These are phyloP conservation scores for Linderniella brevidens DNA, from an alignment of 257 asterid species.

Conservation along the genomic window DNA sequence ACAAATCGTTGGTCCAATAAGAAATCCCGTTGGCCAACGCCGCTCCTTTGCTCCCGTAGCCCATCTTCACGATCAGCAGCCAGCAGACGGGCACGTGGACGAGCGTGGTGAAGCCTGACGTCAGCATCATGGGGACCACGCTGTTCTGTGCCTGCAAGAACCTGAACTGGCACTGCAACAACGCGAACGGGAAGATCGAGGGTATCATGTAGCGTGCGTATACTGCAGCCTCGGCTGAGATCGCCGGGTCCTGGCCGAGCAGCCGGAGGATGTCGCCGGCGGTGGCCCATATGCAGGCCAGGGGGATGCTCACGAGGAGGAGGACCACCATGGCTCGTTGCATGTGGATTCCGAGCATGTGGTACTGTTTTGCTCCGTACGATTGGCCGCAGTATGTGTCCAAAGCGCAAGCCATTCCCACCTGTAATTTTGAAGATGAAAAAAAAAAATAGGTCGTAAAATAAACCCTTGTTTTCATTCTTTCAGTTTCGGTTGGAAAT, in stretches of 20 bases:
- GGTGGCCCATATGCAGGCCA: constrained; percentile 45
- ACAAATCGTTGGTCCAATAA: constrained; percentile 43
- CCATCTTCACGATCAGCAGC: constrained; percentile 34
- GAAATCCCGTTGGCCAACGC: constrained; percentile 52
- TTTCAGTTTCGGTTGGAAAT: too few species aligned
- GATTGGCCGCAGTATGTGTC: constrained; percentile 63
- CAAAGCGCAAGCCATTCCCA: constrained; percentile 50
- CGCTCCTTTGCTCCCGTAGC: constrained; percentile 57
- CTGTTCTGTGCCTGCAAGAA: constrained; percentile 52
- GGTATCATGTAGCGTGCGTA: constrained; percentile 56
- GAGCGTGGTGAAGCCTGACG: constrained; percentile 35
- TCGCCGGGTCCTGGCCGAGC: constrained; percentile 48
- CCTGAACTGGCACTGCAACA: constrained; percentile 40
- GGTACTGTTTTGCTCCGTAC: constrained; percentile 50
- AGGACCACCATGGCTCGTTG: constrained; percentile 54
- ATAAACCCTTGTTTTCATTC: too few species aligned
- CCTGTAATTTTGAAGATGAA: constrained; percentile 12
- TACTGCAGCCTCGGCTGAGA: constrained; percentile 39
- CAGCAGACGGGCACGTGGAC: constrained; percentile 39
- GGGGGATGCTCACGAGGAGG: constrained; percentile 28
- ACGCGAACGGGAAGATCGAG: constrained; percentile 36
- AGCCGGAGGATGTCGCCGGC: constrained; percentile 34
- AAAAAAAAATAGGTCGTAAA: background rate
- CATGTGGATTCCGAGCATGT: constrained; percentile 53
- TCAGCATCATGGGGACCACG: constrained; percentile 59